A percentile compares a stretch with the other conserved stretches of the same genome.
phyloP scores from a whole-genome alignment of 2,329 filamentous ascomycete genomes.

The Dactylella cylindrospora region DNA sequence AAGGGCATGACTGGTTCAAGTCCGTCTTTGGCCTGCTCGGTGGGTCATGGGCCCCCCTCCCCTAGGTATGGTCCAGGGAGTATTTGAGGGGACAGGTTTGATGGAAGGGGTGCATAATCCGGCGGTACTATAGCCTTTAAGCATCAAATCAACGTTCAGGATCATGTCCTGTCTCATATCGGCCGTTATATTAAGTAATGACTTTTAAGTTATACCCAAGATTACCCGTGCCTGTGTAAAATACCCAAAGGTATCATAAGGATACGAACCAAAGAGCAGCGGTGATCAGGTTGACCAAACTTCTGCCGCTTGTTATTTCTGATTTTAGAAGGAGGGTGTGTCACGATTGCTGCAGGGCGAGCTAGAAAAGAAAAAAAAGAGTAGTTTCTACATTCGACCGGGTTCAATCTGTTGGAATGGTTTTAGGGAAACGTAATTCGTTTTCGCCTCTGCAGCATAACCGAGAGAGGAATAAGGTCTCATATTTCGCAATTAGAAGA shows the following conservation, averaged over 20 bases:
- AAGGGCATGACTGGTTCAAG: not conserved
- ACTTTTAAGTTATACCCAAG: not conserved
- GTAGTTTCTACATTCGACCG: slow-evolving; percentile 15
- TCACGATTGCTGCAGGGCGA: slow-evolving; percentile 2
- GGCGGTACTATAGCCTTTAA: slow-evolving; percentile 6
- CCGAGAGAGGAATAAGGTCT: slow-evolving; percentile 25
- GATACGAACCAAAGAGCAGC: slow-evolving; percentile 20
- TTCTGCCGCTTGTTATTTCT: slow-evolving; percentile 44
- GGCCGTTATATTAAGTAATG: slow-evolving; percentile 16
- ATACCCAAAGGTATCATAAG: not conserved
- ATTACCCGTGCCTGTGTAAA: not conserved
- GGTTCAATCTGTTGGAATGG: slow-evolving; percentile 17
- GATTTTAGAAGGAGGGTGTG: slow-evolving; percentile 44
- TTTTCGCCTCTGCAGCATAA: slow-evolving; percentile 28
- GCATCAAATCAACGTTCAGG: slow-evolving; percentile 10
- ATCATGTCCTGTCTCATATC: slow-evolving; percentile 38
- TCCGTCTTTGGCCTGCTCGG: not conserved
- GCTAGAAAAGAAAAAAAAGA: not conserved
- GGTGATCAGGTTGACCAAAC: slow-evolving; percentile 37
- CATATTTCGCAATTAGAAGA: slow-evolving; percentile 28
- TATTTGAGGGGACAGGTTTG: not conserved
- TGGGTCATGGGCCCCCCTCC: not conserved
- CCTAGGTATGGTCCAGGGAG: not conserved
- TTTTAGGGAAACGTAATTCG: slow-evolving; percentile 44
- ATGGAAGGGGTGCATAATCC: not conserved